Evolutionary conservation across 148 eudicot species (phyloP).

Genomic region (Polygonum maritimum): DNA sequence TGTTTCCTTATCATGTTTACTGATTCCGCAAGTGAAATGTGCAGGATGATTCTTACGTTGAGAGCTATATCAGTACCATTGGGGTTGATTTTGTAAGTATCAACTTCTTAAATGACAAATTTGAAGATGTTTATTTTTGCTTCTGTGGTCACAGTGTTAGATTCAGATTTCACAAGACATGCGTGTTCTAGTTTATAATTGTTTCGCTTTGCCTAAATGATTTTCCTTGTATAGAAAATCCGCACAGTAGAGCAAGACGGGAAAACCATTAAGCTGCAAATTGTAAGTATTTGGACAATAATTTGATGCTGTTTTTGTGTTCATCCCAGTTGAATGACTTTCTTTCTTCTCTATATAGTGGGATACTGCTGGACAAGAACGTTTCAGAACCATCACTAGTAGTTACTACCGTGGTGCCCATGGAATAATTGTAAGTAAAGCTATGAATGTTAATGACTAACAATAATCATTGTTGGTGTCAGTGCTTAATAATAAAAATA

Average conservation of each 20-base stretch:
- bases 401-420: constrained; percentile 53
- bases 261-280: constrained; percentile 42
- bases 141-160: neutral
- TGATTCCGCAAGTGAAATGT: neutral
- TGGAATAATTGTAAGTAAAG: constrained; percentile 38
- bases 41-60: constrained; percentile 47
- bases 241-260: constrained; percentile 54
- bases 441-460: neutral
- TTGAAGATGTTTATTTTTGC: neutral
- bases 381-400: constrained; percentile 45
- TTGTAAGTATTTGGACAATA: constrained; percentile 20
- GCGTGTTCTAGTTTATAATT: constrained; percentile 5
- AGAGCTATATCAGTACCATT: constrained; percentile 48
- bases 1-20: neutral
- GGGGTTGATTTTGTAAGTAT: constrained; percentile 49
- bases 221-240: constrained; percentile 28
- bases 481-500: neutral
- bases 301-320: neutral
- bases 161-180: neutral
- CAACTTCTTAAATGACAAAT: neutral
- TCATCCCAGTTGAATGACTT: neutral
- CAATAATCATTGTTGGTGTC: neutral
- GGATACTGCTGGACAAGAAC: constrained; percentile 55
- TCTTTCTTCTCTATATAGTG: constrained; percentile 20
- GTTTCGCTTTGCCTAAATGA: neutral